phyloP scores from a whole-genome alignment of 2,329 filamentous ascomycete genomes.

The Phaeosphaeriaceae sp. region DNA sequence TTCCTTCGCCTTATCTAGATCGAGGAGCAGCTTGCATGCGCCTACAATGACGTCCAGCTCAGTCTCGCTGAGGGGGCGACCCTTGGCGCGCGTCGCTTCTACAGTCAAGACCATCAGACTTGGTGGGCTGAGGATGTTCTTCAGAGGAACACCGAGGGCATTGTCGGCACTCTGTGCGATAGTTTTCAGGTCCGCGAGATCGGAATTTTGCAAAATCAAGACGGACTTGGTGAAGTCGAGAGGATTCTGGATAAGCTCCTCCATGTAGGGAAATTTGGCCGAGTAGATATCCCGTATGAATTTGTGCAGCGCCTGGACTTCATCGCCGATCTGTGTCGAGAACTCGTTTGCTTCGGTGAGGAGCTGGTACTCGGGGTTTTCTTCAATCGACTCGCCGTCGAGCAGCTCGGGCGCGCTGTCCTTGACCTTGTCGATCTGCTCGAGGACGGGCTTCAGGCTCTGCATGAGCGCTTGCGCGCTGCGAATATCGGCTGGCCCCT shows the following conservation, averaged over 20 bases:
- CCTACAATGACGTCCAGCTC: constrained; percentile 77
- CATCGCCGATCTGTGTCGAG: constrained; percentile 90
- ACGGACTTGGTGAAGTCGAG: constrained; percentile 96
- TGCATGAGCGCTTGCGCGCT: constrained; percentile 83
- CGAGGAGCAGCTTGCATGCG: constrained; percentile 88
- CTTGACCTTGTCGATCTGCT: constrained; percentile 60
- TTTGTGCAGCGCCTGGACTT: constrained; percentile 93
- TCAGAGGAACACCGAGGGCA: constrained; percentile 75
- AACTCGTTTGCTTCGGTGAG: constrained; percentile 87
- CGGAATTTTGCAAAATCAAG: constrained; percentile 89
- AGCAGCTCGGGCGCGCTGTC: constrained; percentile 75
- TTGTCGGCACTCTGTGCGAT: constrained; percentile 81
- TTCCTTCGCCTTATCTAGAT: constrained; percentile 84
- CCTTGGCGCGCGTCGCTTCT: constrained; percentile 89
- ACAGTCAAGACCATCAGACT: constrained; percentile 95
- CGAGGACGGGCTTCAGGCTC: constrained; percentile 78
- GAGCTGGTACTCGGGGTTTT: constrained; percentile 89
- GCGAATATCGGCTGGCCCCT: constrained; percentile 73
- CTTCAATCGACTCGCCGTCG: constrained; percentile 80
- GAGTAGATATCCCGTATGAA: constrained; percentile 97
- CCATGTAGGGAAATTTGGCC: constrained; percentile 88
- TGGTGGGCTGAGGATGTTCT: constrained; percentile 83
- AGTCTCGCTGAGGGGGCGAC: constrained; percentile 74
- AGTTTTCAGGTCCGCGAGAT: constrained; percentile 84
- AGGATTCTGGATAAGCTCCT: constrained; percentile 87